Base-by-base conservation (phyloP, 768 basidiomycete species). In the Serpula lacrymans region DNA sequence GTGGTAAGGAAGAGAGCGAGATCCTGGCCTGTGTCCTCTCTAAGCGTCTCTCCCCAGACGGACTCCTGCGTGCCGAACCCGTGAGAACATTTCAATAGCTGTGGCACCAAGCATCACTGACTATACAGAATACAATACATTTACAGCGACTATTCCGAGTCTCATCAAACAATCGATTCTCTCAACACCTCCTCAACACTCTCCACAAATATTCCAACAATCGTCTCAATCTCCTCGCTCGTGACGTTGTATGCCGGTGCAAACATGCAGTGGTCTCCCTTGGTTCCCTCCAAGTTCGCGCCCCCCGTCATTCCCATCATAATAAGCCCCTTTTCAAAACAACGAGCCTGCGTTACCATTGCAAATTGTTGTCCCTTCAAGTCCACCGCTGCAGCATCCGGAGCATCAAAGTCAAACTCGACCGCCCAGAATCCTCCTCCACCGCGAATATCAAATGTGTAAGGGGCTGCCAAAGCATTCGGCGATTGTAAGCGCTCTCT, bases 231-330 rank as follows among this genome's bases (percentile, higher is more conserved):
- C 62, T 92, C 76, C 50, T 79, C 73, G 46, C 68, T 65, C 4
- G 79, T 88, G 28, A 87, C 69, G 54, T 83, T 92, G 58, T 87
- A 90, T 5, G 89, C 84, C 21, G 91, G 91, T 0, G 86, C 75
- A 37, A 94, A 65, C 45, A 93, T 74, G 37, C 78, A 63, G 51
- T 84, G 80, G 44, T 89, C 75, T 6, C 91, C 91, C 58, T 72
- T 73, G 6, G 71, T 79, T 10, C 88, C 88, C 53, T 88, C 76
- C 24, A 85, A 37, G 44, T 74, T 78, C 12, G 81, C 72, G 8
- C 83, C 83, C 14, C 88, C 86, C 8, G 67, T 70, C 70, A 90
- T 75, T 29, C 80, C 88, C 71, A 91, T 88, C 29, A 78, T 68
- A 44, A 90, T 67, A 37, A 89, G 58, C 2, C 79, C 80, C 33